phyloP scores from a whole-genome alignment of 148 eudicot genomes.

The Vaccinium corymbosum region DNA sequence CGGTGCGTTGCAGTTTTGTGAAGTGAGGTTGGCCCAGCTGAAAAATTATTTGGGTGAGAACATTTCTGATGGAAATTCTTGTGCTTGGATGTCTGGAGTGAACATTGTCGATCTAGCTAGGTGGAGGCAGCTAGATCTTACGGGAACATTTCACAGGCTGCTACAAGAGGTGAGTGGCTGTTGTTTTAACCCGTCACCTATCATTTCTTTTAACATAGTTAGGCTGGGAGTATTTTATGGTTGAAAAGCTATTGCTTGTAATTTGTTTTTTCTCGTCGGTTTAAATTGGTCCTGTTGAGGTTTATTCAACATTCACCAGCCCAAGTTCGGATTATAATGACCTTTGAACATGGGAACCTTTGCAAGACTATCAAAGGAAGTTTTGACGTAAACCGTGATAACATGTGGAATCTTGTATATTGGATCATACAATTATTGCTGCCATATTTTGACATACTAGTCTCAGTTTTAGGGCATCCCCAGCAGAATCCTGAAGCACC shows the following conservation, averaged over 20 bases:
- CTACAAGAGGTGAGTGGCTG: conserved; percentile 58
- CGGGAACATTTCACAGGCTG: conserved; percentile 52
- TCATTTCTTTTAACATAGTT: neutral
- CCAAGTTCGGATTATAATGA: neutral
- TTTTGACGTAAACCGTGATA: neutral
- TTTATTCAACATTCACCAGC: neutral
- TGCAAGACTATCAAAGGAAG: neutral
- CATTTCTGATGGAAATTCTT: conserved; percentile 43
- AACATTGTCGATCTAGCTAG: conserved; percentile 73
- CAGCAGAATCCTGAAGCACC: neutral
- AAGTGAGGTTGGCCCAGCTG: conserved; percentile 59
- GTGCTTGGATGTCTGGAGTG: conserved; percentile 94
- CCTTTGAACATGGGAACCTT: neutral
- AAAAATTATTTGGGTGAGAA: conserved; percentile 45
- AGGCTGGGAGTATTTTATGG: neutral
- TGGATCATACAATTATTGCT: neutral
- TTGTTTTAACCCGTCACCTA: conserved; percentile 5
- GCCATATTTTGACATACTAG: neutral
- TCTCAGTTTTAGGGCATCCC: conserved; percentile 1
- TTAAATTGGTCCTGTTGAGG: neutral
- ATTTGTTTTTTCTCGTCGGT: conserved; percentile 5
- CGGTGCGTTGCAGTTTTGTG: conserved; percentile 75
- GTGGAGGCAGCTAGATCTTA: conserved; percentile 74
- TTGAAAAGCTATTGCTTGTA: neutral
- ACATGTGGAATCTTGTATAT: conserved; percentile 3